phyloP scores from a whole-genome alignment of 805 yeast genomes.

The Suhomyces sp. region DNA sequence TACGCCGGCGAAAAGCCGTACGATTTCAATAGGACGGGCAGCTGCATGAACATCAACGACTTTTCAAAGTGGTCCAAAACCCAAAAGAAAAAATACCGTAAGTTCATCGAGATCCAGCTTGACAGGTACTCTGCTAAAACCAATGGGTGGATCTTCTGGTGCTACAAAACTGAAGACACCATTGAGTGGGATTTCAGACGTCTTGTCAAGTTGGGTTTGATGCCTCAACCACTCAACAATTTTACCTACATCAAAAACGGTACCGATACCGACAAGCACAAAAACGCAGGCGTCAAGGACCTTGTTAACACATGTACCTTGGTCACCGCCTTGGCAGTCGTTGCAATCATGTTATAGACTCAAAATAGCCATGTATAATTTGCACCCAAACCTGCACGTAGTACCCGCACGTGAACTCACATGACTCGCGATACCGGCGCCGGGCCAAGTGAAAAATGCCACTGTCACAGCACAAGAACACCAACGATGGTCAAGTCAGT shows the following conservation, averaged over 20 bases:
- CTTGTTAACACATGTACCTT: neutral
- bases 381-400: neutral
- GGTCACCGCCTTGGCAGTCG: neutral
- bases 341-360: conserved; percentile 1
- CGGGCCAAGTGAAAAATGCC: neutral
- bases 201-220: conserved; percentile 47
- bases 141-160: conserved; percentile 70
- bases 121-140: conserved; percentile 45
- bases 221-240: conserved; percentile 58
- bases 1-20: conserved; percentile 48
- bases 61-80: conserved; percentile 41
- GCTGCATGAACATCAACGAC: conserved; percentile 42
- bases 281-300: neutral
- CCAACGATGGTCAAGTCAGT: conserved; percentile 31
- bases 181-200: conserved; percentile 64
- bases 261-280: conserved; percentile 25
- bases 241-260: conserved; percentile 32
- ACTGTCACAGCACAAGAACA: neutral
- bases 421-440: conserved; percentile 2
- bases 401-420: neutral
- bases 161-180: conserved; percentile 63
- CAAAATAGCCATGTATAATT: neutral
- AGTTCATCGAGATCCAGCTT: conserved; percentile 59
- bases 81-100: conserved; percentile 46
- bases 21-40: conserved; percentile 30